Percentiles rank a stretch among this genome's conserved stretches.
phyloP scores from a whole-genome alignment of 192 early-diverging fungal genomes.

The Umbelopsis vinacea region DNA sequence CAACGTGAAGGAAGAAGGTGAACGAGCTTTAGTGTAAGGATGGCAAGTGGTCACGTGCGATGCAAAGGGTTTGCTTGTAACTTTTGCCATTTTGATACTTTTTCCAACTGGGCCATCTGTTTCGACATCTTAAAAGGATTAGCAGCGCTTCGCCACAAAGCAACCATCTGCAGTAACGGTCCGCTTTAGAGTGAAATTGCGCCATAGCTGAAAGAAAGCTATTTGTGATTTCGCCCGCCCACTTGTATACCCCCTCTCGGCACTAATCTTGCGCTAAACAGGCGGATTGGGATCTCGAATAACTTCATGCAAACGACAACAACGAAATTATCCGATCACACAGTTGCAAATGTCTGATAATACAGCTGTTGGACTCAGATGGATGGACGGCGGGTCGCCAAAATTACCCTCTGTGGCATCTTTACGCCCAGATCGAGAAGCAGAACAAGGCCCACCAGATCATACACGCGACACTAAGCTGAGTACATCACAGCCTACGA shows the following conservation, averaged over 20 bases:
- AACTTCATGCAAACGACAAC: neutral
- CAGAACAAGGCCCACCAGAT: neutral
- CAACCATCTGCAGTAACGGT: too few species aligned
- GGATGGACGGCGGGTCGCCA: neutral
- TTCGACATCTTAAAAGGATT: too few species aligned
- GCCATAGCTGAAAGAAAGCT: neutral
- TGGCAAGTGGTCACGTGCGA: too few species aligned
- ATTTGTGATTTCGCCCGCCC: neutral
- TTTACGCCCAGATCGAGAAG: neutral
- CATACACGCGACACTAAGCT: neutral
- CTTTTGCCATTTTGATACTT: too few species aligned
- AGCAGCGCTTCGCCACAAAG: too few species aligned
- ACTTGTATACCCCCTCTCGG: too few species aligned
- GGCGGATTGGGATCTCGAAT: neutral
- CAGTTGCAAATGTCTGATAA: constrained; percentile 19
- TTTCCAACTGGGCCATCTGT: too few species aligned
- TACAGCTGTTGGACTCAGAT: neutral
- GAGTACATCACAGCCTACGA: neutral
- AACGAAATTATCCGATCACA: neutral
- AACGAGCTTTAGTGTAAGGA: too few species aligned
- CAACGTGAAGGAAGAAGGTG: too few species aligned
- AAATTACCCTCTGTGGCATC: neutral
- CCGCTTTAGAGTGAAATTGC: too few species aligned
- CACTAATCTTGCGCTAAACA: too few species aligned
- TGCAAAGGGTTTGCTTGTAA: too few species aligned